Evolutionary conservation across 805 yeast species (phyloP).

Genomic region (Yarrowia sp.): DNA sequence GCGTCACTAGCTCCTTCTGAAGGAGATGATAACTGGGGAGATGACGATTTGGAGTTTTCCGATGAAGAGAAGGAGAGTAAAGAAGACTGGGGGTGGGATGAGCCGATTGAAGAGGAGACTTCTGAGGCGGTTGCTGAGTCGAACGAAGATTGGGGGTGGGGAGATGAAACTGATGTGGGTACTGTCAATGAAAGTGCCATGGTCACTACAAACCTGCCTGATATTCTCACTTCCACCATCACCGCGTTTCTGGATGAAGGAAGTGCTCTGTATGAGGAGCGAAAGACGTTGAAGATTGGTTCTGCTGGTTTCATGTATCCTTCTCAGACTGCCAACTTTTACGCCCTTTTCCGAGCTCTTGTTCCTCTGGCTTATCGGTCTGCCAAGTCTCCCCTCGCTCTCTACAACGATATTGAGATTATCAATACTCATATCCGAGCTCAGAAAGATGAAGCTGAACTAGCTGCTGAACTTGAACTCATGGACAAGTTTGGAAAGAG

Average conservation of each 20-base stretch:
- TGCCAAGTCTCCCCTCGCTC: constrained; percentile 7
- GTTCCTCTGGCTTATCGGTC: constrained; percentile 29
- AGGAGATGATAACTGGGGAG: constrained; percentile 28
- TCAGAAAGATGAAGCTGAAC: constrained; percentile 30
- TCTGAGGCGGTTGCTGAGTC: constrained; percentile 26
- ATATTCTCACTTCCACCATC: constrained; percentile 16
- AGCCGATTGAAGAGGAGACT: constrained; percentile 16
- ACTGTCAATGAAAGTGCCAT: neutral
- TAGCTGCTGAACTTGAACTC: constrained; percentile 16
- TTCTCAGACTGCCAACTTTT: constrained; percentile 28
- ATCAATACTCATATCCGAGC: neutral
- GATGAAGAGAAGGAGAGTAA: constrained; percentile 25
- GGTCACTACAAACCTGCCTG: constrained; percentile 16
- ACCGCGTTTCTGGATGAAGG: constrained; percentile 27
- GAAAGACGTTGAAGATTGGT: neutral
- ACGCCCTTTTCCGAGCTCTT: constrained; percentile 34
- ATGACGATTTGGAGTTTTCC: constrained; percentile 32
- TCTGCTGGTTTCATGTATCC: constrained; percentile 24
- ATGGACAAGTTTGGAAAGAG: constrained; percentile 27
- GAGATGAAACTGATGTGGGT: constrained; percentile 30
- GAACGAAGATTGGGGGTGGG: constrained; percentile 34
- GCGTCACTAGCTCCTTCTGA: neutral
- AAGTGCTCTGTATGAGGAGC: constrained; percentile 5
- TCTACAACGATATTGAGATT: constrained; percentile 25
- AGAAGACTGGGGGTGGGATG: constrained; percentile 24